Evolutionary conservation across 306 rosid species (phyloP).

Genomic region (Rosa rugosa): DNA sequence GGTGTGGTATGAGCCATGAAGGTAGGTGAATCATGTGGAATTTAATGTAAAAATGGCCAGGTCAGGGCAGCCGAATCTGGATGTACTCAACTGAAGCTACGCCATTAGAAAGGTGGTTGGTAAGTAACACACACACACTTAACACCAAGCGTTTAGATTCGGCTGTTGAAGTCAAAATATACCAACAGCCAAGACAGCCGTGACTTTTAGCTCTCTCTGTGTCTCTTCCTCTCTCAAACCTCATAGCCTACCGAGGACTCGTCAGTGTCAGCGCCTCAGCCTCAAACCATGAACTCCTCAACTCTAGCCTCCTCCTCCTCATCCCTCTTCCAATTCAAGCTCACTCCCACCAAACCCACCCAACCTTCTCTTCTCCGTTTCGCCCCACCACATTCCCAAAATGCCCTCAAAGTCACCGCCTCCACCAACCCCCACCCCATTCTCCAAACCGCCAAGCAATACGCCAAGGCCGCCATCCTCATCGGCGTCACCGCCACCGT

Average conservation of each 20-base stretch:
- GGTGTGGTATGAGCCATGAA: no score
- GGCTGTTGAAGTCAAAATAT: neutral
- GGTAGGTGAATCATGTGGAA: no score
- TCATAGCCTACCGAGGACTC: no score
- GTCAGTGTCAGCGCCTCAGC: neutral
- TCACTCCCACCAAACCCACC: constrained; percentile 16
- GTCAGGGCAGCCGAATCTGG: no score
- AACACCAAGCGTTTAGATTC: neutral
- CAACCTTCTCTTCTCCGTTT: constrained; percentile 28
- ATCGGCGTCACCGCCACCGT: constrained; percentile 48
- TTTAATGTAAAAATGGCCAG: no score
- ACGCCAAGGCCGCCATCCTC: constrained; percentile 61
- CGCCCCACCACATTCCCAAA: constrained; percentile 11
- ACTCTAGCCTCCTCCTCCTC: constrained; percentile 35
- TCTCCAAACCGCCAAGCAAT: constrained; percentile 38
- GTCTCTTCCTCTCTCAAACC: neutral
- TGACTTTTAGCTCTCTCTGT: neutral
- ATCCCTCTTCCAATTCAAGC: constrained; percentile 33
- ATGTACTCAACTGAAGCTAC: no score
- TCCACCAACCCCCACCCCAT: constrained; percentile 22
- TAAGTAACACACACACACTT: neutral
- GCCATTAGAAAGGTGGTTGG: neutral
- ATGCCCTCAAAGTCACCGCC: constrained; percentile 34
- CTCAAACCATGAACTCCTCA: constrained; percentile 47
- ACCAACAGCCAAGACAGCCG: neutral